Conservation (phyloP, 2,329 filamentous ascomycete genomes). For the Alternaria incomplexa region DNA sequence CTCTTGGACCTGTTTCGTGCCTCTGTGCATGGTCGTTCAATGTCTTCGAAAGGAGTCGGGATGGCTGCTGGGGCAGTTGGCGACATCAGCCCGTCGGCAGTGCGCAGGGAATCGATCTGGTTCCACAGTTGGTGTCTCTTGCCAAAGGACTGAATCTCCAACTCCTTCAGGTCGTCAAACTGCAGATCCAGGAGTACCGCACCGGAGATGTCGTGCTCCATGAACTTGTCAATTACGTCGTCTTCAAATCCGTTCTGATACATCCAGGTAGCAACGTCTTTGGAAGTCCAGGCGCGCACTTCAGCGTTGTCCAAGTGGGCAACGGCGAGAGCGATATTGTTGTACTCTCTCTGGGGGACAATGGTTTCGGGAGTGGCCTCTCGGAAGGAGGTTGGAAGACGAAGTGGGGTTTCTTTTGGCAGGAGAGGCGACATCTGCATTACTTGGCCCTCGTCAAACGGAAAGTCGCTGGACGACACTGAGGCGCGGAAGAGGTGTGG, state of each 20-base stretch:
- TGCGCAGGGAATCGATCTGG: slow-evolving; percentile 73
- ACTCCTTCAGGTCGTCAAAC: slow-evolving; percentile 83
- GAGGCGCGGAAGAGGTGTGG: slow-evolving; percentile 86
- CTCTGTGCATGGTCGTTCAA: slow-evolving; percentile 52
- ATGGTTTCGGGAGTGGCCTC: slow-evolving; percentile 46
- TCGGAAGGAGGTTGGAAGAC: slow-evolving; percentile 51
- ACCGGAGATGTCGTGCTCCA: slow-evolving; percentile 91
- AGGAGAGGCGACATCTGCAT: slow-evolving; percentile 77
- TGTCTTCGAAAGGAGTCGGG: slow-evolving; percentile 58
- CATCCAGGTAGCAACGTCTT: slow-evolving; percentile 87
- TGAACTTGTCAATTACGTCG: slow-evolving; percentile 79
- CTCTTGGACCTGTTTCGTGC: slow-evolving; percentile 44
- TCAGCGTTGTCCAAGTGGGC: slow-evolving; percentile 65
- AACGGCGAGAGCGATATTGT: slow-evolving; percentile 59
- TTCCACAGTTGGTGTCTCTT: slow-evolving; percentile 81
- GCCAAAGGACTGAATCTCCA: slow-evolving; percentile 81
- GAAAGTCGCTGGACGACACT: slow-evolving; percentile 61
- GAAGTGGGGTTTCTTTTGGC: slow-evolving; percentile 62
- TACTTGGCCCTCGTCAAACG: slow-evolving; percentile 52
- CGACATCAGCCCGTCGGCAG: slow-evolving; percentile 49
- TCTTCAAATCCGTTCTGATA: slow-evolving; percentile 79
- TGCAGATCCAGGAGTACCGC: slow-evolving; percentile 87
- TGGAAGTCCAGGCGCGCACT: slow-evolving; percentile 72
- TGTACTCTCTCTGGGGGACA: slow-evolving; percentile 51
- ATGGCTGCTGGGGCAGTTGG: slow-evolving; percentile 52